Evolutionary conservation across 1,284 basidiomycete species (phyloP), one percentile per base, ranked within the genome.

Genomic region (Gomphus sp.): DNA sequence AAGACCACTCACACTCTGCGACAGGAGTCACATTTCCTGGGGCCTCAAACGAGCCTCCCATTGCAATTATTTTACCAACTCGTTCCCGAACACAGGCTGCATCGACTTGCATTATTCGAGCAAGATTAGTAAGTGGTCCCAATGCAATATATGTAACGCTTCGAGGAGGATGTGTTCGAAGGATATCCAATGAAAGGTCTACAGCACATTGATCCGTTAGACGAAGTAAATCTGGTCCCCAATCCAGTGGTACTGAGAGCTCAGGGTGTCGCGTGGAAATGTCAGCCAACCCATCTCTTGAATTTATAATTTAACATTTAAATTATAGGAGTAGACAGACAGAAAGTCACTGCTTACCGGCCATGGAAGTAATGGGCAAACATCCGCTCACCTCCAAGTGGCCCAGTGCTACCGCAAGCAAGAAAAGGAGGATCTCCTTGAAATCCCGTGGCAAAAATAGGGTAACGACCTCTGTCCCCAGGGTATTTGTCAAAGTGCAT

Each of bases 31-130:
- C 91, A 68, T 98, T 98, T 2, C 95, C 95, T 0, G 94, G 93
- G 18, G 91, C 90, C 64, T 98, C 93, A 34, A 98, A 72, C 1
- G 91, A 87, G n/a, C 94, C 95, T n/a, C 95, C 96, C 94, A 98
- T 98, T 69, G 86, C 87, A 18, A 95, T 75, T 31, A 98, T 77
- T 12, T 84, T 79, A 16, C 87, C 88, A 43, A 90, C 78, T 37
- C 80, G 81, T 2, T 86, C 75, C 11, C 76, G 75, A 16, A 86
- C 70, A 59, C 80, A 77, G 1, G 81, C 74, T 36, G 74, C 70
- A 65, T 91, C 80, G 53, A 78, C 69, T 10, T 78, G 78, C 69
- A 89, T 75, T 52, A 90, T 78, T 44, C 76, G 74, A 1, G 93
- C 91, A 31, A 98, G 75, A 67, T 91, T 95, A 18, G 93, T 98